These are phyloP conservation scores for Pyrenula massariospora DNA, from an alignment of 495 filamentous ascomycete genomes.

Conservation along the genomic window DNA sequence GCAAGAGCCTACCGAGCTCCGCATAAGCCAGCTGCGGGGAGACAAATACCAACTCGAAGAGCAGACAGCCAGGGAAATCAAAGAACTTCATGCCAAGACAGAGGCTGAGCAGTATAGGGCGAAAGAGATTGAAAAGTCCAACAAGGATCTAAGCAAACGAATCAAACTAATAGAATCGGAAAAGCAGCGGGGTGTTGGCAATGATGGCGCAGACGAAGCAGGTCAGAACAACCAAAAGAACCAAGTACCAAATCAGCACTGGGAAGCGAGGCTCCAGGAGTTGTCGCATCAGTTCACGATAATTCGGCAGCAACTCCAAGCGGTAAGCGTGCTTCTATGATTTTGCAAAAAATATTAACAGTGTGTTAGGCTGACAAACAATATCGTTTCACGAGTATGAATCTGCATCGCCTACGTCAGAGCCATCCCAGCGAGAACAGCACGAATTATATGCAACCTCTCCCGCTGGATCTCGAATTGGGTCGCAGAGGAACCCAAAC, in stretches of 20 bases:
- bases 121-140: slow-evolving; percentile 49
- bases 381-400: slow-evolving; percentile 17
- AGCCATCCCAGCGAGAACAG: slow-evolving; percentile 27
- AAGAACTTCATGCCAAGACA: slow-evolving; percentile 32
- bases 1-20: slow-evolving; percentile 33
- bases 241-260: slow-evolving; percentile 44
- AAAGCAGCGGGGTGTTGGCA: slow-evolving; percentile 31
- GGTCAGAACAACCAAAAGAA: slow-evolving; percentile 39
- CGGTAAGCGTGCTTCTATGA: neutral
- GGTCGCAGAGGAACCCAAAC: slow-evolving; percentile 24
- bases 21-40: slow-evolving; percentile 32
- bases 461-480: slow-evolving; percentile 30
- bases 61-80: slow-evolving; percentile 34
- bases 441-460: slow-evolving; percentile 27
- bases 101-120: slow-evolving; percentile 32
- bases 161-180: slow-evolving; percentile 55
- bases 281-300: slow-evolving; percentile 7
- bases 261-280: slow-evolving; percentile 34
- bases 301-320: neutral
- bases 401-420: neutral
- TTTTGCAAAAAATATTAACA: neutral
- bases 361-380: slow-evolving; percentile 27
- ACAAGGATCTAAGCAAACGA: slow-evolving; percentile 46
- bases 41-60: slow-evolving; percentile 35
- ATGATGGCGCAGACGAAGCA: slow-evolving; percentile 33